Conservation (phyloP, 306 rosid species). For the Parietaria judaica region DNA sequence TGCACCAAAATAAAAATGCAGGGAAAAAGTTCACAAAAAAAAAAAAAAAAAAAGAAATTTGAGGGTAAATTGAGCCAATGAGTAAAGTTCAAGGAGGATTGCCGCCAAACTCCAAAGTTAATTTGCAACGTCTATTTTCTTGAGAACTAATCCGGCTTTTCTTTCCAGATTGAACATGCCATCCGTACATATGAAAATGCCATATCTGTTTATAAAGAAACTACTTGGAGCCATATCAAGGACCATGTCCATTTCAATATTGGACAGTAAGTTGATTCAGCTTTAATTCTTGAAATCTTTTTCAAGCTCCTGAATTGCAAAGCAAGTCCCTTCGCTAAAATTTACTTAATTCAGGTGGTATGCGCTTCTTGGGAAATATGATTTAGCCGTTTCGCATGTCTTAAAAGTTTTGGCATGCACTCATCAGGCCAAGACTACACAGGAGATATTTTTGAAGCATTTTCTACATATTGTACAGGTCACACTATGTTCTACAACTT, state of each 20-base stretch:
- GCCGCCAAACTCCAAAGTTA: background rate
- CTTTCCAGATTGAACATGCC: slow-evolving; percentile 81
- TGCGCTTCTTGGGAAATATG: slow-evolving; percentile 76
- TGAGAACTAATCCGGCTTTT: slow-evolving; percentile 16
- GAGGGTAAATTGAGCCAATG: background rate
- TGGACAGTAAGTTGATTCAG: slow-evolving; percentile 69
- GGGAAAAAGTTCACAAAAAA: no score
- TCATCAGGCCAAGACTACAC: slow-evolving; percentile 89
- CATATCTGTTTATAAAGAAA: slow-evolving; percentile 73
- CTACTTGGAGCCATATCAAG: slow-evolving; percentile 75
- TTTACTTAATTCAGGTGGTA: slow-evolving; percentile 69
- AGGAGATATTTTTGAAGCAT: slow-evolving; percentile 65
- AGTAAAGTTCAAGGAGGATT: no score
- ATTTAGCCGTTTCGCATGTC: slow-evolving; percentile 82
- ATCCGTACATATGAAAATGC: slow-evolving; percentile 83
- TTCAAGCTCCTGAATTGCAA: slow-evolving; percentile 4
- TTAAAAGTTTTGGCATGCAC: slow-evolving; percentile 73
- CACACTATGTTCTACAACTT: slow-evolving; percentile 19
- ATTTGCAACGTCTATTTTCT: slow-evolving; percentile 9
- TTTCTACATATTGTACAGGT: slow-evolving; percentile 89
- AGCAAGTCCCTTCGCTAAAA: slow-evolving; percentile 20
- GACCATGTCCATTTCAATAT: slow-evolving; percentile 93
- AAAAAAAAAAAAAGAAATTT: no score
- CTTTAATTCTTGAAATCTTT: slow-evolving; percentile 12
- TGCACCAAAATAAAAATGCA: no score